Evolutionary conservation across 2,329 filamentous ascomycete species (phyloP).

Genomic region (Paraconiothyrium sp.): DNA sequence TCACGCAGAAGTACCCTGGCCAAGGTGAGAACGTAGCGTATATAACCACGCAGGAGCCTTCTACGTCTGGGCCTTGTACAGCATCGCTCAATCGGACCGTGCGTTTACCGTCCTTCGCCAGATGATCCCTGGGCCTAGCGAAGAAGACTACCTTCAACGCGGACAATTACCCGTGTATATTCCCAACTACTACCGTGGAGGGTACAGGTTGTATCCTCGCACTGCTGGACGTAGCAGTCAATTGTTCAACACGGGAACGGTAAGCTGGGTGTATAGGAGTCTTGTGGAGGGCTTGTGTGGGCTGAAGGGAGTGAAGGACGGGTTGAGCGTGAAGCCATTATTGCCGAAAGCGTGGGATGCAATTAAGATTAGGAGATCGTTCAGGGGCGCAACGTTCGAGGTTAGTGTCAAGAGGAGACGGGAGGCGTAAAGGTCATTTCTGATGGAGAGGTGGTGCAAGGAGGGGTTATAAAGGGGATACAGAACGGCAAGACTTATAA

Average conservation of each 20-base stretch:
- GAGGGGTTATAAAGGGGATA: conserved; percentile 55
- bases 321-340: conserved; percentile 60
- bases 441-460: conserved; percentile 52
- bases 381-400: conserved; percentile 62
- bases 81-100: conserved; percentile 59
- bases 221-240: conserved; percentile 66
- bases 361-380: conserved; percentile 59
- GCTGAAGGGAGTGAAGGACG: conserved; percentile 59
- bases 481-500: conserved; percentile 57
- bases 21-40: conserved; percentile 67
- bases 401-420: conserved; percentile 57
- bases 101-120: conserved; percentile 62
- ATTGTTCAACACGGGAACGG: conserved; percentile 67
- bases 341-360: conserved; percentile 61
- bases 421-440: conserved; percentile 54
- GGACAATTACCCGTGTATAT: conserved; percentile 67
- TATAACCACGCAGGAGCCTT: conserved; percentile 68
- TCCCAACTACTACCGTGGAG: conserved; percentile 68
- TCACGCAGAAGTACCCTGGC: conserved; percentile 67
- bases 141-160: conserved; percentile 61
- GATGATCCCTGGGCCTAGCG: conserved; percentile 63
- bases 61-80: conserved; percentile 65
- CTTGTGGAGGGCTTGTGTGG: conserved; percentile 67
- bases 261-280: conserved; percentile 65
- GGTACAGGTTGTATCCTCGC: conserved; percentile 56